Evolutionary conservation across 1,284 basidiomycete genomes (phyloP), one percentile per base, ranked within the genome.

Genomic region (Neolentinus lepideus): DNA sequence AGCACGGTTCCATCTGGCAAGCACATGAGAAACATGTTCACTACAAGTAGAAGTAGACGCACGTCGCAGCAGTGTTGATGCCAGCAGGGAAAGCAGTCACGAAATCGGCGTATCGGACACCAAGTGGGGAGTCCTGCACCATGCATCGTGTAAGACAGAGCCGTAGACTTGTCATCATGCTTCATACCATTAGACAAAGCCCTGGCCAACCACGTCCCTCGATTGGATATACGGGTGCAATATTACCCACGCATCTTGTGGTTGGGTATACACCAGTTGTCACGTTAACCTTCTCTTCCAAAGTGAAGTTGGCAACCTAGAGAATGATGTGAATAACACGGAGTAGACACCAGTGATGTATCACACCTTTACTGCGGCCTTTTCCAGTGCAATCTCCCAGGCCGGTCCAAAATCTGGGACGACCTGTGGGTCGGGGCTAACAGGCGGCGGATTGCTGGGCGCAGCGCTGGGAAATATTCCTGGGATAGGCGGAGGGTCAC

Each of bases 31-130:
- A 43, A 43, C 19, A 21, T 43, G 16, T n/a, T 4, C 12, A 31
- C 29, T 31, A 6, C 6, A 4, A 31, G 19, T 36, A 35, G 27
- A 3, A 2, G 16, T 4, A 19, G 19, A 31, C 53, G 2, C n/a
- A 54, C 53, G 53, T 54, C 8, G 53, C 53, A 19, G 53, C 53
- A 26, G 53, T 29, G 26, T 47, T 54, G 53, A 54, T 54, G 8
- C 53, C 53, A 22, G 81, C 72, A 1, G 83, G 83, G 73, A 87
- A 86, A 1, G 75, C 78, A 2, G 80, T 84, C 2, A 75, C 77
- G 58, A 76, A 84, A 66, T 88, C 75, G 0, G 66, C 64, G 54
- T 63, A 59, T 24, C 75, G 71, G 16, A 76, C 73, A 4, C 76
- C 76, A 3, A 75, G 66, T 3, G 76, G 79, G 6, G 78, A 78